Conservation (phyloP, 352 stramenopile species). For the Pythium volutum region DNA sequence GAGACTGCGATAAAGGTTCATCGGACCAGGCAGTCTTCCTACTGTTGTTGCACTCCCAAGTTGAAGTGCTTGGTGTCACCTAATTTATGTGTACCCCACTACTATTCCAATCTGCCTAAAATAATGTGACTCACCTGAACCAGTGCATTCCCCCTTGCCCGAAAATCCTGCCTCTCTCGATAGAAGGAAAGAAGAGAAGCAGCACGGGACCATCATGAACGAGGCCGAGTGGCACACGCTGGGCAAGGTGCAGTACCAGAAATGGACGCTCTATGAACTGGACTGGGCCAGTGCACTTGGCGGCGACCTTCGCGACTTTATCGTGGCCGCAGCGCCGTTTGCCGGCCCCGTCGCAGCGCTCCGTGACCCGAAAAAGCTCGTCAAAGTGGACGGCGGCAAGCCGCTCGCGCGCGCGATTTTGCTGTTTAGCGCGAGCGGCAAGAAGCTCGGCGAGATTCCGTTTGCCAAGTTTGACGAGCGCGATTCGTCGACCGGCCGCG, state of each 20-base stretch:
- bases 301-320: constrained; percentile 62
- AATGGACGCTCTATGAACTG: constrained; percentile 73
- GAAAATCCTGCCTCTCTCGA: neutral
- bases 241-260: constrained; percentile 86
- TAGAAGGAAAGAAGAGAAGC: constrained; percentile 20
- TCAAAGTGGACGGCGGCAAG: constrained; percentile 55
- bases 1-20: too few relatives aligned
- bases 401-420: constrained; percentile 55
- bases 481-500: constrained; percentile 23
- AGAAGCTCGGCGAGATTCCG: constrained; percentile 51
- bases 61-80: too few relatives aligned
- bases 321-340: constrained; percentile 57
- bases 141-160: neutral
- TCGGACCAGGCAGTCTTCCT: too few relatives aligned
- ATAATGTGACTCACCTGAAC: neutral
- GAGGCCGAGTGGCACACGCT: constrained; percentile 84
- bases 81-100: too few relatives aligned
- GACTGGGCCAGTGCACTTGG: constrained; percentile 52
- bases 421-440: constrained; percentile 75
- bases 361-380: constrained; percentile 71
- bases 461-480: constrained; percentile 74
- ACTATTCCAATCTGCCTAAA: too few relatives aligned
- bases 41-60: too few relatives aligned
- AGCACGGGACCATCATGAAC: constrained; percentile 5
- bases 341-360: constrained; percentile 69